Percentiles rank a stretch among this genome's conserved stretches.
Evolutionary conservation across 768 basidiomycete genomes (phyloP).

Genomic region (Lactarius psammicola): DNA sequence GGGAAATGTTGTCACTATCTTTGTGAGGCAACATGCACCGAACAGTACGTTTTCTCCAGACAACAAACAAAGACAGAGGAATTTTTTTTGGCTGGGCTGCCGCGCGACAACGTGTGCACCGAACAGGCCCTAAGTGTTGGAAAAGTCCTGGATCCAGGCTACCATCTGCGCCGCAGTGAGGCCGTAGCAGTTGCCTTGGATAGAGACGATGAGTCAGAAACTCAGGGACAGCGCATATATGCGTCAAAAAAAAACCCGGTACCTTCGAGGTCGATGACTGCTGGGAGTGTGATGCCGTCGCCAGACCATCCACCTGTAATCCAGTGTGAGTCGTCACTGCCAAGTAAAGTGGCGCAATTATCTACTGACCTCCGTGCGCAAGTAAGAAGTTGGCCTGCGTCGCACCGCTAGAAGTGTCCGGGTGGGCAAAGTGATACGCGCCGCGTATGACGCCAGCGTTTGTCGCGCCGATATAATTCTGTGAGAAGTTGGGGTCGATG

Average conservation of each 20-base stretch:
- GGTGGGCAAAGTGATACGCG: constrained; percentile 59
- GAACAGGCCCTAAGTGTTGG: too few species aligned
- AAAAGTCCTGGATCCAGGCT: constrained; percentile 62
- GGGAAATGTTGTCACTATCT: too few species aligned
- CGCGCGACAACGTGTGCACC: too few species aligned
- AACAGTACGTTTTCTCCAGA: too few species aligned
- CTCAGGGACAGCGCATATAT: background rate
- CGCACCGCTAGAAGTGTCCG: constrained; percentile 52
- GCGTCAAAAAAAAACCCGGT: background rate
- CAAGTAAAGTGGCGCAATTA: background rate
- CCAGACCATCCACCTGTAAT: constrained; percentile 1
- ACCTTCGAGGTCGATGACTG: constrained; percentile 14
- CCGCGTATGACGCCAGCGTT: constrained; percentile 58
- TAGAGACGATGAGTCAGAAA: constrained; percentile 33
- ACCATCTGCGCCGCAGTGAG: constrained; percentile 55
- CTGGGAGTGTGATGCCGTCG: constrained; percentile 8
- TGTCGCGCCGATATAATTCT: constrained; percentile 56
- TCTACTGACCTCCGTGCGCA: constrained; percentile 36
- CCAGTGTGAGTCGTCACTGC: background rate
- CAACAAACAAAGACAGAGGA: too few species aligned
- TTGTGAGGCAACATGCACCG: too few species aligned
- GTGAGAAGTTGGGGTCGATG: constrained; percentile 44
- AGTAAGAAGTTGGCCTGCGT: constrained; percentile 60
- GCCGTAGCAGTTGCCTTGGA: constrained; percentile 53
- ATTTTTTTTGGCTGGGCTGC: too few species aligned